A percentile compares a stretch with the other conserved stretches of the same genome.
Conservation (phyloP, 2,329 filamentous ascomycete species). For the Stachybotrys elegans region DNA sequence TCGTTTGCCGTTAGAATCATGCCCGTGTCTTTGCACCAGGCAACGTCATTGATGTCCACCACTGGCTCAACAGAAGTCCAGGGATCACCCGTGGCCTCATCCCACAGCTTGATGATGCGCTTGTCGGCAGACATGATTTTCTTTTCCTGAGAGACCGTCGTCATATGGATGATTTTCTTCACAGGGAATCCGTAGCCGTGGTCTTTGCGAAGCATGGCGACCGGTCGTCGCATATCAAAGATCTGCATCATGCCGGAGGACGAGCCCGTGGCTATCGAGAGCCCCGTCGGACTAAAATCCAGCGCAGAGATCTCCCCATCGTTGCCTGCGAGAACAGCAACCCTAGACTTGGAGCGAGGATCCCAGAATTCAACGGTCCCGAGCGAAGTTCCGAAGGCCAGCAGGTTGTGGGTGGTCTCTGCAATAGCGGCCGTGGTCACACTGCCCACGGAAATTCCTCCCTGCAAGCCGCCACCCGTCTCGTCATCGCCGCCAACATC, state of each 20-base stretch:
- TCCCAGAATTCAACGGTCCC: constrained; percentile 99
- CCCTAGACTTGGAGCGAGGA: constrained; percentile 72
- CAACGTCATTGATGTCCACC: constrained; percentile 91
- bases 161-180: constrained; percentile 72
- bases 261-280: constrained; percentile 83
- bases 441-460: constrained; percentile 76
- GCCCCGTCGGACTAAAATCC: constrained; percentile 76
- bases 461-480: constrained; percentile 74
- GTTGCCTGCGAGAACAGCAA: constrained; percentile 67
- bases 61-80: constrained; percentile 96
- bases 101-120: constrained; percentile 96
- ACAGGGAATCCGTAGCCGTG: constrained; percentile 94
- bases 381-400: constrained; percentile 88
- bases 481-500: constrained; percentile 84
- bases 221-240: constrained; percentile 85
- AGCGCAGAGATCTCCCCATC: constrained; percentile 78
- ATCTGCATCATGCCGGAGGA: constrained; percentile 83
- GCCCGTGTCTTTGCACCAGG: constrained; percentile 85
- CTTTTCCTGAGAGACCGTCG: constrained; percentile 68
- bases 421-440: constrained; percentile 87
- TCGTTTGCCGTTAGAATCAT: constrained; percentile 98
- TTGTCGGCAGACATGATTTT: constrained; percentile 93
- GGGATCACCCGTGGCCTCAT: constrained; percentile 72
- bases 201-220: constrained; percentile 83
- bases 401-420: constrained; percentile 80